Base-by-base conservation (phyloP, 179 eudicot species). In the Vitellaria paradoxa region DNA sequence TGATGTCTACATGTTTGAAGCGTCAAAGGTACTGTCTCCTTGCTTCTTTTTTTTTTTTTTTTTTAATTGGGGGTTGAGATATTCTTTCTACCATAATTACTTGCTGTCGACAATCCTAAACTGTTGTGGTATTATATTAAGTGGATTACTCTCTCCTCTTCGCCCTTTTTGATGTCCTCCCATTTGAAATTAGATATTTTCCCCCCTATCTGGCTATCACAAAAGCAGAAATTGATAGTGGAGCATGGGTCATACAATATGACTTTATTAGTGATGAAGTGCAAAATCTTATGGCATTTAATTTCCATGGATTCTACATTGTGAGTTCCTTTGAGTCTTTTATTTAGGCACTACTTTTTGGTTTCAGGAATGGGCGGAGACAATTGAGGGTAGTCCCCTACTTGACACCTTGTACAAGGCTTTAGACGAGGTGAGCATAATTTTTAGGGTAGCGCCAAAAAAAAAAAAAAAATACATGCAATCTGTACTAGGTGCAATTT, bases 1-100 rank as follows among this genome's bases (percentile, higher is more conserved):
- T 79, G 97, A 95, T 73, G 83, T 89, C 76, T 95, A 93, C 78
- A 95, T 95, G 99, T 78, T 91, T 83, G 99, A 93, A 81, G 99
- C 95, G 68, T 90, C 99, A 73, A 93, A 93, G 99, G 99, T 95
- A 88, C 74, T 9, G 5, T 66, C 7, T 55, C 4, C 26, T 17
- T 65, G 12, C n/a, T 49, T 76, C 67, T 52, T 17, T 26, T 46
- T 15, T 30, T 30, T 30, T 52, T 17, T 26, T 46, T 15, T 30
- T 30, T 30, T 30, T 30, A 2, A 2, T 30, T 30, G 37, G 37
- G 37, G 37, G 37, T 30, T 30, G 37, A 30, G 37, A 30, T 30
- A 30, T 30, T 30, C 37, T 30, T 0, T 30, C 37, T 30, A 30
- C 37, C 37, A 30, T 30, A n/a, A n/a, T n/a, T n/a, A 30, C 2